phyloP scores from a whole-genome alignment of 768 basidiomycete genomes.

The Mycena albidolilacea region DNA sequence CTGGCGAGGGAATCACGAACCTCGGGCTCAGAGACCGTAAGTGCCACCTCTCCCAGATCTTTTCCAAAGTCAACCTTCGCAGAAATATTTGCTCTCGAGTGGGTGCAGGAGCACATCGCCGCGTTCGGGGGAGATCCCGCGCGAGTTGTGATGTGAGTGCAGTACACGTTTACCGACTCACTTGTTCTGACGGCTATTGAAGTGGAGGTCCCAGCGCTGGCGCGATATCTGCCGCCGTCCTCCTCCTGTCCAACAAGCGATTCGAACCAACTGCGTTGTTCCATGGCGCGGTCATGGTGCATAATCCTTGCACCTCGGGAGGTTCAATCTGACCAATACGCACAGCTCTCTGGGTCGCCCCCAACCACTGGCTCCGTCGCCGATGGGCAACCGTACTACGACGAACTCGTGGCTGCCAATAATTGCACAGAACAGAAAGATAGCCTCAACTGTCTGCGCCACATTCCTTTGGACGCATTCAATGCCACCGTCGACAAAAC shows the following conservation, averaged over 20 bases:
- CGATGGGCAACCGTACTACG: slow-evolving; percentile 27
- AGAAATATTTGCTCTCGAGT: slow-evolving; percentile 65
- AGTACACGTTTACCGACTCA: too few species aligned
- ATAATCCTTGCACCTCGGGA: too few species aligned
- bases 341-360: slow-evolving; percentile 25
- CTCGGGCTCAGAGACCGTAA: slow-evolving; percentile 67
- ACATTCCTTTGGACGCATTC: slow-evolving; percentile 48
- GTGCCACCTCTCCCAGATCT: slow-evolving; percentile 33
- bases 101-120: slow-evolving; percentile 67
- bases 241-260: slow-evolving; percentile 28
- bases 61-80: background rate
- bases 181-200: background rate
- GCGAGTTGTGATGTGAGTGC: too few species aligned
- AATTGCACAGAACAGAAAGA: slow-evolving; percentile 46
- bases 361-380: slow-evolving; percentile 11
- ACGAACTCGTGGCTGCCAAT: slow-evolving; percentile 21
- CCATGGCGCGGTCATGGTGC: slow-evolving; percentile 30
- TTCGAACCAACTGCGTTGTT: slow-evolving; percentile 20
- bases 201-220: slow-evolving; percentile 33
- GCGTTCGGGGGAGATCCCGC: too few species aligned
- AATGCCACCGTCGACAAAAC: slow-evolving; percentile 50
- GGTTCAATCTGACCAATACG: background rate
- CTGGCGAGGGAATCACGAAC: slow-evolving; percentile 59
- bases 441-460: slow-evolving; percentile 51
- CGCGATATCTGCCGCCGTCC: slow-evolving; percentile 20